phyloP scores from a whole-genome alignment of 495 filamentous ascomycete species.

The Penicillium crystallinum region DNA sequence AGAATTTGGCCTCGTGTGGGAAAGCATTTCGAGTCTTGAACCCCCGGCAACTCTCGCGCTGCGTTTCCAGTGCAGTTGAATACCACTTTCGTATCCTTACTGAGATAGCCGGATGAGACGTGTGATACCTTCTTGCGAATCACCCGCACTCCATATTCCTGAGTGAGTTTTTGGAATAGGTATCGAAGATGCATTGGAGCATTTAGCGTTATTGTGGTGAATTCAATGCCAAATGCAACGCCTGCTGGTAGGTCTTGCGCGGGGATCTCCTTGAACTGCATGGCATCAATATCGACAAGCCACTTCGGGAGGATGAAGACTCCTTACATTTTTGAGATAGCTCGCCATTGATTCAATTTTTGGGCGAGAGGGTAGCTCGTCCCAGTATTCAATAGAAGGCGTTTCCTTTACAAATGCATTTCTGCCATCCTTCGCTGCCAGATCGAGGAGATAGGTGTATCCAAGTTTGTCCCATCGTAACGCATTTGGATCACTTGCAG shows the following conservation, averaged over 20 bases:
- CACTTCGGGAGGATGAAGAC: not conserved
- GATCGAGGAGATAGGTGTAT: slow-evolving; percentile 21
- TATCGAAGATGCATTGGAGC: slow-evolving; percentile 24
- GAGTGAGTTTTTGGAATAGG: slow-evolving; percentile 1
- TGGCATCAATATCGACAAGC: not conserved
- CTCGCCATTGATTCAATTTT: slow-evolving; percentile 25
- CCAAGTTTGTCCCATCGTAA: slow-evolving; percentile 27
- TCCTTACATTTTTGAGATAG: slow-evolving; percentile 28
- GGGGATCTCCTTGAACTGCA: slow-evolving; percentile 9
- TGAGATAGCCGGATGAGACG: slow-evolving; percentile 20
- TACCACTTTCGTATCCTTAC: slow-evolving; percentile 20
- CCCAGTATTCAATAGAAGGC: slow-evolving; percentile 29
- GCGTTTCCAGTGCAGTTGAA: slow-evolving; percentile 30
- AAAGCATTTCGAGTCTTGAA: slow-evolving; percentile 23
- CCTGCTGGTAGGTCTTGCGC: slow-evolving; percentile 17
- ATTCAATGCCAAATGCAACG: slow-evolving; percentile 23
- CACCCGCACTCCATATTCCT: slow-evolving; percentile 20
- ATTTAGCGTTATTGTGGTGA: slow-evolving; percentile 28
- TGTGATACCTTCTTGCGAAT: slow-evolving; percentile 14
- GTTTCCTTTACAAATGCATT: slow-evolving; percentile 20
- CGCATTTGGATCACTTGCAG: slow-evolving; percentile 26
- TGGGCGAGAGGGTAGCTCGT: slow-evolving; percentile 19
- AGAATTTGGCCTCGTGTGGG: slow-evolving; percentile 39
- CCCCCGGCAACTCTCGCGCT: slow-evolving; percentile 19
- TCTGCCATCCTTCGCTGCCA: slow-evolving; percentile 17